phyloP scores from a whole-genome alignment of 768 basidiomycete genomes.

The Amanita inopinata region DNA sequence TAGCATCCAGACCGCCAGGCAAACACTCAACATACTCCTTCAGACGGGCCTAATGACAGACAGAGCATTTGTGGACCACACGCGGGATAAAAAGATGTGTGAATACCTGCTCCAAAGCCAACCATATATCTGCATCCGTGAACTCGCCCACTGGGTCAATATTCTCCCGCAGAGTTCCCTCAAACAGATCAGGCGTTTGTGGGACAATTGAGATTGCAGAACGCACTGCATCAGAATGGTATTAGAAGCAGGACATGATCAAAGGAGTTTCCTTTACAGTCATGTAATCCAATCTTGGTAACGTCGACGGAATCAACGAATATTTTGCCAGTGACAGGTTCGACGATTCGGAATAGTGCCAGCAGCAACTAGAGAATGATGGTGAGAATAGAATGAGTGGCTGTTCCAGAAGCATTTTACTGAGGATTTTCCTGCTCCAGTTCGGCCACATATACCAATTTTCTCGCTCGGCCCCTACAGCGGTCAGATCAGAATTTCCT shows the following conservation, averaged over 20 bases:
- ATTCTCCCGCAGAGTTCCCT: constrained; percentile 74
- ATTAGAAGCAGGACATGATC: neutral
- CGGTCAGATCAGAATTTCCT: too few relatives aligned
- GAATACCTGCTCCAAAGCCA: constrained; percentile 59
- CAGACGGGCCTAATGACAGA: constrained; percentile 41
- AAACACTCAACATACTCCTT: constrained; percentile 60
- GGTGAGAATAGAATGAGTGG: neutral
- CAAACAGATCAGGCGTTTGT: constrained; percentile 63
- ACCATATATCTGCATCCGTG: constrained; percentile 80
- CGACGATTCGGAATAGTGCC: constrained; percentile 71
- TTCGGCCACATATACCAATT: constrained; percentile 82
- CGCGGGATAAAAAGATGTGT: neutral
- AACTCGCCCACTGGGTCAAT: constrained; percentile 78
- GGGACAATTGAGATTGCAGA: constrained; percentile 81
- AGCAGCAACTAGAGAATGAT: constrained; percentile 39
- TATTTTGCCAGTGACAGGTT: constrained; percentile 58
- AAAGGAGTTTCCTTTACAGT: constrained; percentile 33
- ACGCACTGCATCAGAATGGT: constrained; percentile 39
- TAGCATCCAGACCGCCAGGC: constrained; percentile 60
- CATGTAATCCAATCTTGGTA: constrained; percentile 63
- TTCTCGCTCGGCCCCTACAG: constrained; percentile 71
- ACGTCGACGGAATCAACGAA: constrained; percentile 71
- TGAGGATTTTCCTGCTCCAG: constrained; percentile 74
- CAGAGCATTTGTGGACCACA: neutral
- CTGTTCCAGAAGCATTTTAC: constrained; percentile 25